A percentile compares a stretch with the other conserved stretches of the same genome.
Conservation (phyloP, 2,329 filamentous ascomycete genomes). For the Alternaria sp. region DNA sequence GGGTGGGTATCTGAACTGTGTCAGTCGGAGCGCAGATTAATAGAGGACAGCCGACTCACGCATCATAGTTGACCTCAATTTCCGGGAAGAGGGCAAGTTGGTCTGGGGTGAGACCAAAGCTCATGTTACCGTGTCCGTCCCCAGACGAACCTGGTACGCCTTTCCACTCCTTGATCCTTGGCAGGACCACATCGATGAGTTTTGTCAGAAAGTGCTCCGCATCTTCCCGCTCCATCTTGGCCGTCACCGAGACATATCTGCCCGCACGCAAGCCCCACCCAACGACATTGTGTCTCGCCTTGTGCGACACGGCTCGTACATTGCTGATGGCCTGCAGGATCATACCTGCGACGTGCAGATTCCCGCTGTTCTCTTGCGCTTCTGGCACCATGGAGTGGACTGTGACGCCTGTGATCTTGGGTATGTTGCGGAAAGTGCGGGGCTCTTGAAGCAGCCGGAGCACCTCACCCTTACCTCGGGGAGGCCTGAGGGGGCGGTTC, state of each 20-base stretch:
- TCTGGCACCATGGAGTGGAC: slow-evolving; percentile 76
- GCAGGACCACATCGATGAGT: slow-evolving; percentile 86
- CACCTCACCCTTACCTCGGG: slow-evolving; percentile 75
- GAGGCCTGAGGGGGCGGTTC: slow-evolving; percentile 83
- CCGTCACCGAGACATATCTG: slow-evolving; percentile 76
- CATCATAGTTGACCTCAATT: slow-evolving; percentile 91
- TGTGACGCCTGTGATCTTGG: slow-evolving; percentile 79
- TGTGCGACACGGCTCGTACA: slow-evolving; percentile 72
- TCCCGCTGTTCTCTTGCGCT: slow-evolving; percentile 72
- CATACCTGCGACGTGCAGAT: slow-evolving; percentile 83
- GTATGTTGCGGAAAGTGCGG: slow-evolving; percentile 82
- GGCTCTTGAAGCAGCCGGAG: slow-evolving; percentile 72
- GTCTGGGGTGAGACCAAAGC: slow-evolving; percentile 77
- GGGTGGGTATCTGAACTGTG: slow-evolving; percentile 61
- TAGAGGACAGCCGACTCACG: slow-evolving; percentile 63
- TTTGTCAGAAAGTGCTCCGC: slow-evolving; percentile 93
- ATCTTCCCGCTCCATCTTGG: slow-evolving; percentile 76
- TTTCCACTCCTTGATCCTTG: slow-evolving; percentile 94
- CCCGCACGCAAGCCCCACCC: slow-evolving; percentile 77
- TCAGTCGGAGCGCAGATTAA: slow-evolving; percentile 5
- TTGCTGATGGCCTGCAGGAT: slow-evolving; percentile 86
- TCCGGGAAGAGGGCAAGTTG: slow-evolving; percentile 88
- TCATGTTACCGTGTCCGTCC: slow-evolving; percentile 86
- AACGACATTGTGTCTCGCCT: slow-evolving; percentile 71
- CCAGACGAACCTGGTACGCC: slow-evolving; percentile 79